Base-by-base conservation (phyloP, 2,329 filamentous ascomycete genomes). In the Cladosporium sp. region DNA sequence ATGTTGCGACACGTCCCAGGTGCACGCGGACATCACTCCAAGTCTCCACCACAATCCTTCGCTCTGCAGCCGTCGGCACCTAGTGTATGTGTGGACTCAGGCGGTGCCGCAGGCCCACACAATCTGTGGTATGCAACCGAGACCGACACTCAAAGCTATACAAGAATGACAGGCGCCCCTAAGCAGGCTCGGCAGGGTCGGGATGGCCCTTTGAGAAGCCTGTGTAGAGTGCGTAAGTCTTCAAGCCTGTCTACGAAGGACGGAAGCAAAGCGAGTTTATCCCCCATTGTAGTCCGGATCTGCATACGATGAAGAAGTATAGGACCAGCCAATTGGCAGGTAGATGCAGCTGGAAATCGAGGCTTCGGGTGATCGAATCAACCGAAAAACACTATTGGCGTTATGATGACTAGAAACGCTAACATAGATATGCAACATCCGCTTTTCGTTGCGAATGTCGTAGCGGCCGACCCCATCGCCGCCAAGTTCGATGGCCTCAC, bases 401-500 rank as follows among this genome's bases (percentile, higher is more conserved):
- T 18, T 37, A 16, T 5, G 11, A 37, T 18, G 14, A 14, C 5
- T 23, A 29, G 21, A 28, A 40, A 60, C 14, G 28, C 57, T 49
- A 8, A 49, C 26, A 31, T 4, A 3, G 11, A n/a, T 5, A 11
- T 35, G 21, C 23, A 21, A 50, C 23, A 62, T 44, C 44, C 40
- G 10, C 26, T 62, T 18, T 62, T 62, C 29, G 33, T 33, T 11
- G 46, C 58, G 12, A 44, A 62, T 18, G 44, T 35, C 28, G 58
- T 62, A 37, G 58, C 58, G 23, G 58, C 44, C 4, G 52, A 62
- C n/a, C 46, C 40, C 1, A 44, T 62, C 29, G 58, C 44, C 5
- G 58, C 58, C n/a, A 52, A 50, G 21, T 62, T 52, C 14, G 18
- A 35, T 16, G 58, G 58, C 21, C 40, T 62, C 21, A 52, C 58